Evolutionary conservation across 148 eudicot genomes (phyloP), one percentile per base, ranked within the genome.

Genomic region (Amaranthus palmeri): DNA sequence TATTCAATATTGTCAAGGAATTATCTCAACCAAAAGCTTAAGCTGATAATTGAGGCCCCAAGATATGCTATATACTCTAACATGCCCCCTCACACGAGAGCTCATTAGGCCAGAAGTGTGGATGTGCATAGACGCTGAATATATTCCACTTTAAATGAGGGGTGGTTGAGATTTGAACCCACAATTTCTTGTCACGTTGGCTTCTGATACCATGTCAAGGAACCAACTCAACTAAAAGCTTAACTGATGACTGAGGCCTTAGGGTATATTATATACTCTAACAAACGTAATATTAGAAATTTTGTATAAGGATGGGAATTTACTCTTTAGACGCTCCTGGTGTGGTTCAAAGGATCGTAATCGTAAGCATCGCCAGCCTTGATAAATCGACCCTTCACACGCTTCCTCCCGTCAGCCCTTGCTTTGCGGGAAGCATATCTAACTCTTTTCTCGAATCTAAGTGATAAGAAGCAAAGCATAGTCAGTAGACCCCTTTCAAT

Each of bases 331-430:
- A 42, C 85, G 85, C 89, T 89, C 68, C 88, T 77, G 51, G 89
- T 85, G 79, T 63, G 78, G 81, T 71, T 81, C 75, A 88, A 61
- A 4, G 97, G 97, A 63, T 92, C 97, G 56, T 92, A 92, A 73
- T 92, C 97, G 74, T 86, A 92, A 78, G 81, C 89, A 60, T 92
- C 97, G 67, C 97, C 97, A 67, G 96, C 92, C 81, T 90, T 89
- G 68, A 92, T 84, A 70, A 92, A 92, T 47, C 97, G 85, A 6
- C 97, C 97, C 76, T 92, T 92, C 67, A 89, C 97, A 59, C 97
- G 96, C 86, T 76, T 85, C 76, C 97, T 80, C 36, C 86, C 91
- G 65, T 92, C 97, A 45, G 97, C 97, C 81, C 97, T 86, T 62
- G 90, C 96, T 81, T 92, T 92, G 78, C 97, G 90, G 59, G 97